Percentiles rank a stretch among this genome's conserved stretches.
Conservation (phyloP, 2,329 filamentous ascomycete species). For the Cadophora luteo-olivacea region DNA sequence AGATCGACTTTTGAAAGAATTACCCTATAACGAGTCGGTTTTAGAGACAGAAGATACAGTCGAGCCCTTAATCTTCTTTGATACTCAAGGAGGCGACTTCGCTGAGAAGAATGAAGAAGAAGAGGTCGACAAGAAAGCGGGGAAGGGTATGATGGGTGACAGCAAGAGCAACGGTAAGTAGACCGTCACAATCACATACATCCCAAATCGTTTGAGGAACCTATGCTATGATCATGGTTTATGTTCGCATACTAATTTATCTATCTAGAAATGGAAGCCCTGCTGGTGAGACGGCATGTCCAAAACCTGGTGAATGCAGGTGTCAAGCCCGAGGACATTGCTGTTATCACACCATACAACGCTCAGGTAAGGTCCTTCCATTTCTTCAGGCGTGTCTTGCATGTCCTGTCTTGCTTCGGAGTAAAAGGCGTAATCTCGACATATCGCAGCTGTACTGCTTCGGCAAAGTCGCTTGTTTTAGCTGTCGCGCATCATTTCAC, state of each 20-base stretch:
- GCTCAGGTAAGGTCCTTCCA: slow-evolving; percentile 68
- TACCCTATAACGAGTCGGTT: slow-evolving; percentile 72
- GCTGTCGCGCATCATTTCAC: not conserved
- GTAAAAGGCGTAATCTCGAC: not conserved
- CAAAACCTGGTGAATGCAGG: slow-evolving; percentile 77
- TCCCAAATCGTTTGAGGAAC: no score
- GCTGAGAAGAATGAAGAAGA: slow-evolving; percentile 82
- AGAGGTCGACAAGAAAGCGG: slow-evolving; percentile 56
- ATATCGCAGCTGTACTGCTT: not conserved
- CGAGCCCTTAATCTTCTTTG: slow-evolving; percentile 90
- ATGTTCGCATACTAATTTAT: no score
- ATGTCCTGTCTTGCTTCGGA: not conserved
- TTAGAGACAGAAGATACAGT: slow-evolving; percentile 83
- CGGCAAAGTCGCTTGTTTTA: not conserved
- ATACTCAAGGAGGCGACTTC: slow-evolving; percentile 94
- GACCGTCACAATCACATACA: no score
- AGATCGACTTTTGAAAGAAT: slow-evolving; percentile 73
- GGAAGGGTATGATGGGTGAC: slow-evolving; percentile 62
- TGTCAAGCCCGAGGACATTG: slow-evolving; percentile 83
- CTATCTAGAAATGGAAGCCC: slow-evolving; percentile 72
- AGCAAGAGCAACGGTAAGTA: slow-evolving; percentile 79
- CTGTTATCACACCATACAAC: slow-evolving; percentile 95
- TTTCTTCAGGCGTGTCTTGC: not conserved
- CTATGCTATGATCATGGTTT: no score
- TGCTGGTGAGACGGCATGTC: slow-evolving; percentile 81